Evolutionary conservation across 169 alveolate species (phyloP), one percentile per base, ranked within the genome.

Genomic region (Eimeria maxima): DNA sequence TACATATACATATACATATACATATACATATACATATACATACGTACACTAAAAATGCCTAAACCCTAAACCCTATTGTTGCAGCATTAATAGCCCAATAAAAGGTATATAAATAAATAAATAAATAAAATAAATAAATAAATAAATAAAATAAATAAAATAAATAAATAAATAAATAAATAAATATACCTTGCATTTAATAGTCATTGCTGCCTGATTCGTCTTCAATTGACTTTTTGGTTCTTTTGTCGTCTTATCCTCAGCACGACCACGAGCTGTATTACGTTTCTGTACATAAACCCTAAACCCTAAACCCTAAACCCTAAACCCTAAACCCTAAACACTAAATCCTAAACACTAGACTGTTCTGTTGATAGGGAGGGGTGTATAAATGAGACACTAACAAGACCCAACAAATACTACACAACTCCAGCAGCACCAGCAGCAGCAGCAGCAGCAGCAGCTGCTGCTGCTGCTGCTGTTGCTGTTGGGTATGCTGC

Each of bases 181-280:
- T 57, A 16, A 8, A 24, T 88, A 18, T 57, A 93, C 96, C 38
- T 65, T 93, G 96, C 96, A 93, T 63, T 93, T 93, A 27, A 93
- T 93, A 18, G 96, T 55, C 96, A 93, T 93, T 18, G 96, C 96
- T 27, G 96, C 96, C 63, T 93, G 96, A 81, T 93, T 93, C 16
- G 96, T 60, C 76, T 93, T 93, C 80, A 93, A 88, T 65, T 93
- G 96, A 29, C 93, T 78, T 88, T 93, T 93, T 2, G 96, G 96
- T 88, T 93, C 96, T 65, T 93, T 93, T 47, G 45, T 45, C 93
- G 89, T 65, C 87, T 73, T 80, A 60, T 93, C 96, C 0, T 93
- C 96, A 10, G 93, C 83, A 76, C 96, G 96, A 20, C 83, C 60
- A 4, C 96, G 96, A 42, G 96, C 88, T 27, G 96, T 80, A 81